Conservation (phyloP, 2,329 filamentous ascomycete genomes). For the Penicillium sp. region DNA sequence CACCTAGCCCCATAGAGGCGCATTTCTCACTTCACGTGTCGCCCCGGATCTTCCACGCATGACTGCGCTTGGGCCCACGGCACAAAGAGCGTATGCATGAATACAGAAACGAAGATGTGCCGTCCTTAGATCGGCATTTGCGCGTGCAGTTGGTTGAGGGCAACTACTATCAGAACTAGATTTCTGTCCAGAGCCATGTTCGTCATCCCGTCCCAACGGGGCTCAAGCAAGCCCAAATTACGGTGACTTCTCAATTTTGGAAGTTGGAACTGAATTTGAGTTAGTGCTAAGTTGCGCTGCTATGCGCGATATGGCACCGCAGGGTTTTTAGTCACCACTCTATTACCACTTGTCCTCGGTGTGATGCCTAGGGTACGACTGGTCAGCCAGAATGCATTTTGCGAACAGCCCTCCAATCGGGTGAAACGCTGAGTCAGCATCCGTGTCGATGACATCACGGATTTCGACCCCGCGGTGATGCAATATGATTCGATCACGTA, state of each 20-base stretch:
- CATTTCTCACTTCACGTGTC: not conserved
- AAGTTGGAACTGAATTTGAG: not conserved
- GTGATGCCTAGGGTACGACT: not conserved
- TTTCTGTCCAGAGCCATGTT: not conserved
- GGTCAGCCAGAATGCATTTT: not conserved
- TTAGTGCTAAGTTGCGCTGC: not conserved
- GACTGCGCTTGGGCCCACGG: not conserved
- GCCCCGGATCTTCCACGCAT: not conserved
- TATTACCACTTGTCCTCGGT: not conserved
- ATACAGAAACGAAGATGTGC: not conserved
- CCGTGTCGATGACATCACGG: not conserved
- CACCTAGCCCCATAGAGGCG: not conserved
- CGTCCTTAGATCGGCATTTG: not conserved
- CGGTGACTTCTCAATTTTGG: not conserved
- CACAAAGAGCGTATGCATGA: not conserved
- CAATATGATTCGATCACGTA: not conserved
- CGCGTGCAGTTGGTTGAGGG: not conserved
- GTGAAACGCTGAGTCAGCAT: not conserved
- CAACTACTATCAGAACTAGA: not conserved
- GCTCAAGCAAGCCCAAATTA: not conserved
- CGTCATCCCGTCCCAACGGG: not conserved
- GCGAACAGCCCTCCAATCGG: not conserved
- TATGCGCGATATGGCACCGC: not conserved
- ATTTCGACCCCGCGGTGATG: not conserved
- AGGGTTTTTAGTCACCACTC: not conserved